Conservation (phyloP, 106 monocot species). For the Platanthera zijinensis region DNA sequence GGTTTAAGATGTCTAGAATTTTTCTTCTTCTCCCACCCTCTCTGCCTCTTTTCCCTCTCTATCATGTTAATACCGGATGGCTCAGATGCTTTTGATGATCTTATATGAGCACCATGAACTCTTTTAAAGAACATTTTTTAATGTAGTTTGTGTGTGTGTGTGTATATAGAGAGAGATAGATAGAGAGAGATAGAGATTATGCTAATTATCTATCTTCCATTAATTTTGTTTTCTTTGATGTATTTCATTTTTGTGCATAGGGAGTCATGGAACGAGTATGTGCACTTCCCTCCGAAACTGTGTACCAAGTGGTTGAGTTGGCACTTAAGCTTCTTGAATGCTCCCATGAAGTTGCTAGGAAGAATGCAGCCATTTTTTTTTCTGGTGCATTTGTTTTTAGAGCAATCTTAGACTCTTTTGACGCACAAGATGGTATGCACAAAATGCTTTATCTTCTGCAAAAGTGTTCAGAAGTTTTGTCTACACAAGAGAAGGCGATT, state of each 20-base stretch:
- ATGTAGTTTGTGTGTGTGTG: too few species aligned
- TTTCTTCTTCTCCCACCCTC: too few species aligned
- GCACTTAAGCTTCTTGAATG: constrained; percentile 88
- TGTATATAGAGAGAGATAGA: too few species aligned
- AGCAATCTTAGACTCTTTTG: constrained; percentile 83
- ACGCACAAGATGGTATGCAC: constrained; percentile 77
- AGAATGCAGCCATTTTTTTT: constrained; percentile 88
- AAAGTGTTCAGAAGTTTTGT: constrained; percentile 67
- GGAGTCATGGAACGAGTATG: constrained; percentile 95
- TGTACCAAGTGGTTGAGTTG: constrained; percentile 66
- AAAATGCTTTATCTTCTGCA: constrained; percentile 72
- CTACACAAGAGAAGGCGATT: constrained; percentile 85
- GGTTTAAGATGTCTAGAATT: too few species aligned
- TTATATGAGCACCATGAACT: too few species aligned
- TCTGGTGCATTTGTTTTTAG: constrained; percentile 85
- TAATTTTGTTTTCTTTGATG: background rate
- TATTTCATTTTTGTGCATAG: constrained; percentile 26
- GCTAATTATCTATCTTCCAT: background rate
- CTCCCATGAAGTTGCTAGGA: constrained; percentile 80
- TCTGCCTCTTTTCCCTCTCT: too few species aligned
- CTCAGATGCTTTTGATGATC: too few species aligned
- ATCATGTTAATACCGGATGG: too few species aligned
- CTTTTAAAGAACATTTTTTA: too few species aligned
- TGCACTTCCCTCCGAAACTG: constrained; percentile 61
- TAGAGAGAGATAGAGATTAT: too few species aligned